phyloP scores from a whole-genome alignment of 129 eudicot genomes.

The Apium graveolens region DNA sequence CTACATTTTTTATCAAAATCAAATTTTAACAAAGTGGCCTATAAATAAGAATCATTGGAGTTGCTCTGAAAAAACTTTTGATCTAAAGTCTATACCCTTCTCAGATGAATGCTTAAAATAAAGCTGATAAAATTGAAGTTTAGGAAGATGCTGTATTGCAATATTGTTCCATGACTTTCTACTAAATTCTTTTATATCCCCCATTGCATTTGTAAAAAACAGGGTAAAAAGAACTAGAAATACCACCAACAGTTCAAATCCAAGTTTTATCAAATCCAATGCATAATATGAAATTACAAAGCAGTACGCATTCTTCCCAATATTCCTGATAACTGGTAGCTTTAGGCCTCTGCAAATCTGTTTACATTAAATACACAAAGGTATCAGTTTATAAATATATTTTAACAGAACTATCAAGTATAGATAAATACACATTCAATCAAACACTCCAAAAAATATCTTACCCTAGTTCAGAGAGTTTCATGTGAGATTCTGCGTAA shows the following conservation, averaged over 20 bases:
- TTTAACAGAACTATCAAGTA: no score
- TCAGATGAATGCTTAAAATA: no score
- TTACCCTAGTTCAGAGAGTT: background rate
- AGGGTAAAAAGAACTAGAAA: background rate
- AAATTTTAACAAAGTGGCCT: no score
- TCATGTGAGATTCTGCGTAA: slow-evolving; percentile 6
- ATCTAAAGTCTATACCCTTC: no score
- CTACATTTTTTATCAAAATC: no score
- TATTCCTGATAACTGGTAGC: background rate
- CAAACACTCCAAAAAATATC: background rate
- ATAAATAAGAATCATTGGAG: no score
- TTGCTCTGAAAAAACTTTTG: no score
- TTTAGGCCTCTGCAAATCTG: background rate
- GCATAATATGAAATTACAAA: background rate
- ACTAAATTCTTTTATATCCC: background rate
- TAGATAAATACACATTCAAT: background rate
- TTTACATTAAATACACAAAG: background rate
- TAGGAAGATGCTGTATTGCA: background rate
- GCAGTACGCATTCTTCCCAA: background rate
- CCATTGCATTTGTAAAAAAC: background rate
- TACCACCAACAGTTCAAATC: background rate
- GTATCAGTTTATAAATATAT: background rate
- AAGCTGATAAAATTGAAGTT: no score
- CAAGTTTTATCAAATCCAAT: background rate
- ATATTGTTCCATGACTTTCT: background rate